A percentile compares a stretch with the other conserved stretches of the same genome.
Evolutionary conservation across 345 rosid species (phyloP).

Genomic region (Syzygium jambos): DNA sequence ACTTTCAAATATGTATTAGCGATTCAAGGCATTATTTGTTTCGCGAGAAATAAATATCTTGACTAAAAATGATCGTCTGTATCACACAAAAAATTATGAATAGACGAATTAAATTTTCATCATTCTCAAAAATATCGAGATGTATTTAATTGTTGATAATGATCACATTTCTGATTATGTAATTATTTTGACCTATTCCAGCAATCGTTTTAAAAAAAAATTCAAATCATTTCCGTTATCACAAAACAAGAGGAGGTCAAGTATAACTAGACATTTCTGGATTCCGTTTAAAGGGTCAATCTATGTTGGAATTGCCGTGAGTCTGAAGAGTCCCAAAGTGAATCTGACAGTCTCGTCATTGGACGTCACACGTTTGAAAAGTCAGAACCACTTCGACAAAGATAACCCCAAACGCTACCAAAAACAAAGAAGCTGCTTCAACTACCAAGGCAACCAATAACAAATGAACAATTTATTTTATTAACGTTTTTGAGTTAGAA

Average conservation of each 20-base stretch:
- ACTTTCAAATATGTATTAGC: background rate
- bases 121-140: no score
- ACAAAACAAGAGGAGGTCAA: no score
- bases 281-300: background rate
- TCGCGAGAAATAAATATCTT: no score
- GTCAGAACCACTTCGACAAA: background rate
- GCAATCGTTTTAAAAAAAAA: no score
- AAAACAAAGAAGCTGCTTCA: background rate
- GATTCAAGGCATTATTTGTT: background rate
- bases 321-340: background rate
- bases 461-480: background rate
- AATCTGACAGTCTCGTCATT: background rate
- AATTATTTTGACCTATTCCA: no score
- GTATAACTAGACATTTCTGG: background rate
- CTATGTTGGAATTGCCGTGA: fast-evolving
- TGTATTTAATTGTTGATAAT: no score
- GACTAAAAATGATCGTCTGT: no score
- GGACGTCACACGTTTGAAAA: background rate
- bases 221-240: no score
- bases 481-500: background rate
- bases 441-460: background rate
- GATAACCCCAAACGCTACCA: background rate
- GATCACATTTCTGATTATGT: no score
- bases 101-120: no score
- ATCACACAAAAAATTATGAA: no score